These are phyloP conservation scores for Lachnellula subtilissima DNA, from an alignment of 2,329 filamentous ascomycete species.

Conservation along the genomic window DNA sequence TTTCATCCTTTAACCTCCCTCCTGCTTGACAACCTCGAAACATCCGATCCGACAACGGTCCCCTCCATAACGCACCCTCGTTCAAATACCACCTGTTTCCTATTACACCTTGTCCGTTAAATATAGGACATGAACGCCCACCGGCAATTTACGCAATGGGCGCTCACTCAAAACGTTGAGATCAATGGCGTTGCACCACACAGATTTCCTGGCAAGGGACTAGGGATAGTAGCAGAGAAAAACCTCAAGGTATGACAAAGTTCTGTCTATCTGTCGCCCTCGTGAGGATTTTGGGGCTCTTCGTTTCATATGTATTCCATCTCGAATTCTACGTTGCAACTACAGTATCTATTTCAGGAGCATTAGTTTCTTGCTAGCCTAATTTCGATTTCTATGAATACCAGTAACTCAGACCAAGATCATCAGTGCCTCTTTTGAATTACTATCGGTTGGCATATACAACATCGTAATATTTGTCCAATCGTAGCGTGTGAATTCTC, in stretches of 20 bases:
- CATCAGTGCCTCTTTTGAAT: no score
- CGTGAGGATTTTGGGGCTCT: background rate
- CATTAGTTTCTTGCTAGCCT: no score
- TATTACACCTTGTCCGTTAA: background rate
- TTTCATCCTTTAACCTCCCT: background rate
- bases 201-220: conserved; percentile 64
- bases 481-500: no score
- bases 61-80: background rate
- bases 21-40: background rate
- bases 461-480: no score
- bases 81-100: background rate
- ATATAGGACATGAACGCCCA: conserved; percentile 28
- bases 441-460: no score
- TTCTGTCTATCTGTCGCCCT: background rate
- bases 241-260: conserved; percentile 55
- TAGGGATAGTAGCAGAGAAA: conserved; percentile 70
- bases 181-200: conserved; percentile 64
- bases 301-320: background rate
- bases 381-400: no score
- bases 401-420: no score
- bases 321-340: background rate
- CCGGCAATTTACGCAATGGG: conserved; percentile 63
- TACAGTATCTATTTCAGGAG: no score
- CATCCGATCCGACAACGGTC: no score
- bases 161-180: conserved; percentile 56